Percentiles rank a stretch among this genome's conserved stretches.
phyloP scores from a whole-genome alignment of 495 filamentous ascomycete genomes.

The Xanthoparmelia taractica region DNA sequence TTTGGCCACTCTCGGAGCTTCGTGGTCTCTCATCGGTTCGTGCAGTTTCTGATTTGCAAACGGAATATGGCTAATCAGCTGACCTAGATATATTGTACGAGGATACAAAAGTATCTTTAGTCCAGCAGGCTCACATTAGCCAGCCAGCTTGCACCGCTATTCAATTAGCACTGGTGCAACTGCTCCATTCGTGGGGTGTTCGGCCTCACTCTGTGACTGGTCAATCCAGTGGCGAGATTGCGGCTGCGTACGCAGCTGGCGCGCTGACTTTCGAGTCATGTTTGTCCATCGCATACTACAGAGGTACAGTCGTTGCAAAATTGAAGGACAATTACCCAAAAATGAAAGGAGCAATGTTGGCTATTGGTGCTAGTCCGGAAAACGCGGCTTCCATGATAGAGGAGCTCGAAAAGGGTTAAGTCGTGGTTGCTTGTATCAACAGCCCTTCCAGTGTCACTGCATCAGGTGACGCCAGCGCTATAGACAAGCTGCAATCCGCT shows the following conservation, averaged over 20 bases:
- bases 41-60: neutral
- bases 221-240: constrained; percentile 39
- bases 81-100: neutral
- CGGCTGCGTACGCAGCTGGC: constrained; percentile 34
- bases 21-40: constrained; percentile 25
- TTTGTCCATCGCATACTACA: constrained; percentile 35
- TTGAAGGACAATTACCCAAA: constrained; percentile 2
- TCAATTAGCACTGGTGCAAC: constrained; percentile 33
- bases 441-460: constrained; percentile 29
- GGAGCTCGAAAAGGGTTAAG: constrained; percentile 2
- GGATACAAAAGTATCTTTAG: neutral
- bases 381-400: neutral
- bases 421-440: constrained; percentile 30
- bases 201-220: constrained; percentile 31
- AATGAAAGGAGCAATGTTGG: constrained; percentile 17
- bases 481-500: constrained; percentile 17
- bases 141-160: constrained; percentile 36
- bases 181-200: constrained; percentile 34
- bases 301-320: constrained; percentile 24
- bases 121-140: constrained; percentile 25
- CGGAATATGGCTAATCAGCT: neutral
- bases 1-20: constrained; percentile 28
- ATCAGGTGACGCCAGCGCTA: constrained; percentile 20
- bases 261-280: constrained; percentile 21
- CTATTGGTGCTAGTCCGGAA: constrained; percentile 14